A percentile compares a stretch with the other conserved stretches of the same genome.
These are phyloP conservation scores for Globisporangium rhizosaccharum DNA, from an alignment of 352 stramenopile species.

Conservation along the genomic window DNA sequence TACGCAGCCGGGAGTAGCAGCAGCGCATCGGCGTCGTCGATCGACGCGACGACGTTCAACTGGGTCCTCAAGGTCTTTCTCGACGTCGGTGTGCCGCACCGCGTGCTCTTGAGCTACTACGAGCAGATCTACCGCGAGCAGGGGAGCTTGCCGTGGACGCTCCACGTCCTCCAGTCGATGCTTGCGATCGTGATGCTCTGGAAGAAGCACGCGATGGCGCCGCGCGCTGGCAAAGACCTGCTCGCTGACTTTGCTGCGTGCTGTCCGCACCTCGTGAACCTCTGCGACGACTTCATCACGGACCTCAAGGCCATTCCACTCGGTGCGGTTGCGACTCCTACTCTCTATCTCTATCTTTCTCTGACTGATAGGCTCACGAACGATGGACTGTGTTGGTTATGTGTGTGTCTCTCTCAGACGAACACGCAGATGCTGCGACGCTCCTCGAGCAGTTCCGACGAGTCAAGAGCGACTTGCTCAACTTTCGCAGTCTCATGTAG, in stretches of 20 bases:
- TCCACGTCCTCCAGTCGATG: slow-evolving; percentile 76
- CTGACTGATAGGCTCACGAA: not conserved
- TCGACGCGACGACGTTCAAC: slow-evolving; percentile 68
- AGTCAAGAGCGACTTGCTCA: slow-evolving; percentile 67
- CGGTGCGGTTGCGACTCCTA: slow-evolving; percentile 20
- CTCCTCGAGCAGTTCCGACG: slow-evolving; percentile 72
- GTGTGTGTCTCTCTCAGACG: slow-evolving; percentile 35
- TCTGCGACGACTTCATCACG: slow-evolving; percentile 77
- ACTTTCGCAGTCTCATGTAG: slow-evolving; percentile 69
- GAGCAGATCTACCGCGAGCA: slow-evolving; percentile 76
- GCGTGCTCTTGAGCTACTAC: slow-evolving; percentile 71
- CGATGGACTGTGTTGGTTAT: slow-evolving; percentile 9
- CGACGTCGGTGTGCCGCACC: slow-evolving; percentile 73
- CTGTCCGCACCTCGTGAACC: slow-evolving; percentile 70
- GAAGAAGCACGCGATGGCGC: slow-evolving; percentile 77
- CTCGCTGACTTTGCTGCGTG: slow-evolving; percentile 70
- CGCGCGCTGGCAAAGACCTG: slow-evolving; percentile 57
- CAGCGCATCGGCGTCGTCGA: slow-evolving; percentile 39
- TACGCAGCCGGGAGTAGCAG: slow-evolving; percentile 19
- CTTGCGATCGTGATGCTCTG: slow-evolving; percentile 71
- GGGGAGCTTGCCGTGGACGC: slow-evolving; percentile 46
- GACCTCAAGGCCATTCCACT: slow-evolving; percentile 73
- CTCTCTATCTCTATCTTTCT: not conserved
- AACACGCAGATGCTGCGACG: slow-evolving; percentile 42
- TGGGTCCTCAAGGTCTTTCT: slow-evolving; percentile 81